phyloP scores from a whole-genome alignment of 768 basidiomycete species.

The Boletus pseudopeckii region DNA sequence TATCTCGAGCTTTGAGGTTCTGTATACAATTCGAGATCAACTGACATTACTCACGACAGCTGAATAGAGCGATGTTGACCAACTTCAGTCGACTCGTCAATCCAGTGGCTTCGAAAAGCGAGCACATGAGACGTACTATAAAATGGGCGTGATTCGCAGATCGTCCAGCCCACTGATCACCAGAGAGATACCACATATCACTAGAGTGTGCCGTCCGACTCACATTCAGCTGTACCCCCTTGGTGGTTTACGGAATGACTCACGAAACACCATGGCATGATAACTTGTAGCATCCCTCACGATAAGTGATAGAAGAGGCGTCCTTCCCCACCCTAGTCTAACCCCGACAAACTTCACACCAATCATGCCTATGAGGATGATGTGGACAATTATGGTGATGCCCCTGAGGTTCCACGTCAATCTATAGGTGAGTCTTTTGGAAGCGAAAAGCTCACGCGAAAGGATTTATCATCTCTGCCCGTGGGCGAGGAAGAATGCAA shows the following conservation, averaged over 20 bases:
- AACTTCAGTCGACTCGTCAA: conserved; percentile 10
- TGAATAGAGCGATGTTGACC: conserved; percentile 14
- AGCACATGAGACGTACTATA: conserved; percentile 3
- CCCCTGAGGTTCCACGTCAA: conserved; percentile 5
- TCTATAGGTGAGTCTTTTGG: not conserved
- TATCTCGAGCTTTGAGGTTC: not conserved
- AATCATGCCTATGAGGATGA: conserved; percentile 37
- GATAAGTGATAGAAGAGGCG: conserved; percentile 39
- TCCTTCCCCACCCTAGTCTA: conserved; percentile 40
- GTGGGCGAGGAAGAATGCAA: too few species aligned
- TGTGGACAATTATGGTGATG: conserved; percentile 32
- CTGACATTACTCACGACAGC: conserved; percentile 13
- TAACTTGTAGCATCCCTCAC: conserved; percentile 47
- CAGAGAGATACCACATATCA: not conserved
- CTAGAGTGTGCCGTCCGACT: not conserved
- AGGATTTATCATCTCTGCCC: too few species aligned
- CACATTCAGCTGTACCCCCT: not conserved
- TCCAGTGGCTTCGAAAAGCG: not conserved
- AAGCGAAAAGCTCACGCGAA: conserved; percentile 16
- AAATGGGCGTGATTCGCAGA: not conserved
- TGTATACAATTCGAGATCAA: not conserved
- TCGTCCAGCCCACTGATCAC: not conserved
- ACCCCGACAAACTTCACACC: conserved; percentile 31
- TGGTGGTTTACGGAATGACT: not conserved
- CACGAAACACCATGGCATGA: conserved; percentile 40